Conservation (phyloP, 2,329 filamentous ascomycete species). For the Cladosporium cucumerinum region DNA sequence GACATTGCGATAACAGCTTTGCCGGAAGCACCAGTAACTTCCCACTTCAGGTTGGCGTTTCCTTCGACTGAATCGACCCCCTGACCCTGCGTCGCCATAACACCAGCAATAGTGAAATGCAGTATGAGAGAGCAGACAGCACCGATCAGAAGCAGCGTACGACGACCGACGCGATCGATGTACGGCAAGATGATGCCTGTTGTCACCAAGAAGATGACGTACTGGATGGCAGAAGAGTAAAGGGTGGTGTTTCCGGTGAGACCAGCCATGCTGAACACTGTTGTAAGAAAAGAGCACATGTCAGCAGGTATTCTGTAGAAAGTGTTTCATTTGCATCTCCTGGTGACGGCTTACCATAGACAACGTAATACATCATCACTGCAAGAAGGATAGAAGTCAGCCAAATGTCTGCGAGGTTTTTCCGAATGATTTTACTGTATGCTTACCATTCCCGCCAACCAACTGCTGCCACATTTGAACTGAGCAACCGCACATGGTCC, state of each 20-base stretch:
- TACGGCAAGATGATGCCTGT: constrained; percentile 71
- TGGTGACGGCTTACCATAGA: constrained; percentile 40
- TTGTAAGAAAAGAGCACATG: background rate
- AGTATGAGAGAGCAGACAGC: constrained; percentile 61
- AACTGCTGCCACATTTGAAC: constrained; percentile 58
- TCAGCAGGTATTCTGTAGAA: background rate
- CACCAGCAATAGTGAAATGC: constrained; percentile 59
- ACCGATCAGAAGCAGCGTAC: constrained; percentile 62
- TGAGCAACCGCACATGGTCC: constrained; percentile 53
- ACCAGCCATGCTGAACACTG: constrained; percentile 68
- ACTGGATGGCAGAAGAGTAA: constrained; percentile 67
- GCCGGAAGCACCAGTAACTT: constrained; percentile 39
- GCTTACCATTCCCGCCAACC: constrained; percentile 32
- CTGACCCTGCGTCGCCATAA: constrained; percentile 56
- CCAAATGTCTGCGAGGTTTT: background rate
- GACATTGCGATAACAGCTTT: constrained; percentile 62
- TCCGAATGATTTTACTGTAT: background rate
- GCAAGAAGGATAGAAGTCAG: background rate
- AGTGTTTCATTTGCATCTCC: background rate
- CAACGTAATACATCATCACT: constrained; percentile 28
- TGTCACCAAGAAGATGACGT: constrained; percentile 76
- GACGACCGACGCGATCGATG: constrained; percentile 73
- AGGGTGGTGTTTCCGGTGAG: constrained; percentile 54
- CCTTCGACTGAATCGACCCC: constrained; percentile 36
- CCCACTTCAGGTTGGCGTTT: constrained; percentile 41